phyloP scores from a whole-genome alignment of 108 stramenopile genomes.

The Stephanodiscus triporus region DNA sequence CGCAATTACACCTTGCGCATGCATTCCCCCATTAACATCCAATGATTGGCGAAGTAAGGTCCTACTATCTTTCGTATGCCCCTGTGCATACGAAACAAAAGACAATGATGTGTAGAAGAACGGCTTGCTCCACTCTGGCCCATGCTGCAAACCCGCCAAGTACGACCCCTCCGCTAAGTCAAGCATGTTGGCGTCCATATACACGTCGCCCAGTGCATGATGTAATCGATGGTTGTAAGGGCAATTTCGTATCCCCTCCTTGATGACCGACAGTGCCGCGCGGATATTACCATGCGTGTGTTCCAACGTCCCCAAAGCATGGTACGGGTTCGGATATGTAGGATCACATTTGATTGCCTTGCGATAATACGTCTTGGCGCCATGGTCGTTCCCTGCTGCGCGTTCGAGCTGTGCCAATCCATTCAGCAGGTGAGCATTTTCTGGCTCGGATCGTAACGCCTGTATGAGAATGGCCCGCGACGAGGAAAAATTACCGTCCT shows the following conservation, averaged over 20 bases:
- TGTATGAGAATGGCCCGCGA: conserved; percentile 56
- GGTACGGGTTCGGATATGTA: conserved; percentile 73
- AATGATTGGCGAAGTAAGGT: conserved; percentile 53
- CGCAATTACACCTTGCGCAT: conserved; percentile 76
- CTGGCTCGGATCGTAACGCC: conserved; percentile 47
- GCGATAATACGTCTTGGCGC: conserved; percentile 48
- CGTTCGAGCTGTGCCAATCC: conserved; percentile 72
- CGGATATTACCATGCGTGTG: conserved; percentile 72
- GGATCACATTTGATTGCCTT: conserved; percentile 65
- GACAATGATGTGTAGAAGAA: conserved; percentile 76
- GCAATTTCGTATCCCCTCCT: conserved; percentile 63
- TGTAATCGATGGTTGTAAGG: conserved; percentile 78
- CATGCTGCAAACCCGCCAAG: conserved; percentile 52
- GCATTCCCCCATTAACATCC: conserved; percentile 62
- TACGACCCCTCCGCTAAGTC: conserved; percentile 73
- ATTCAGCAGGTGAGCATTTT: conserved; percentile 68
- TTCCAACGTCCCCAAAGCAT: conserved; percentile 73
- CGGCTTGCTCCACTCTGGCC: conserved; percentile 59
- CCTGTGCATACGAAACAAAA: conserved; percentile 67
- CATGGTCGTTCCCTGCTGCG: conserved; percentile 32
- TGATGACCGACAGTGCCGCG: conserved; percentile 63
- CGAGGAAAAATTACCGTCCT: conserved; percentile 55
- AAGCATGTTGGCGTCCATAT: conserved; percentile 73
- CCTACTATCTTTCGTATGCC: conserved; percentile 54
- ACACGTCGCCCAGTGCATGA: conserved; percentile 83